Evolutionary conservation across 176 grass and related monocot genomes (phyloP), one percentile per base, ranked within the genome.

Genomic region (Cocos nucifera): DNA sequence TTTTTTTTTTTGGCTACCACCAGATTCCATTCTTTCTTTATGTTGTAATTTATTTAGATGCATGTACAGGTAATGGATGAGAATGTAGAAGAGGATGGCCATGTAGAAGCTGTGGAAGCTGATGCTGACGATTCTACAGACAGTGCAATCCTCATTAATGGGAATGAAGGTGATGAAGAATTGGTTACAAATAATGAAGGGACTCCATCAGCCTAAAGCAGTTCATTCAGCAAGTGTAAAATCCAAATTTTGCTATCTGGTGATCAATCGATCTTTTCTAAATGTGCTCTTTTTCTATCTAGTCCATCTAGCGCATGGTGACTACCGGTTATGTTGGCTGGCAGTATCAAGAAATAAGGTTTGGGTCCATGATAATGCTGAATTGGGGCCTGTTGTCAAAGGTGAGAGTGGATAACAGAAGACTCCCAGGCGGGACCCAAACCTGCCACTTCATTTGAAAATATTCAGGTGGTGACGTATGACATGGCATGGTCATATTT

Each of bases 101-200:
- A 50, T 9, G 84, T 91, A 53, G 87, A 98, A 81, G 83, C 66
- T 49, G 71, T 79, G 49, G 74, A 86, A 83, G 77, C 74, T 69
- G 90, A 84, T 59, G 73, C 72, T n/a, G 76, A 83, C 54, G 84
- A 85, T 65, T 77, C 79, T 39, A 76, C 79, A 54, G 81, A 98
- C 60, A 82, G 73, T 58, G 73, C 70, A 0, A 72, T 76, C 67
- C 73, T 88, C 76, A 73, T 88, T 84, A 91, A 97, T 80, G 92
- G 92, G 66, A 82, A 85, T 68, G 83, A 97, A 57, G 76, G 73
- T 78, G 92, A 97, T 81, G 81, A 97, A 78, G 78, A 89, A 73
- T 81, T 59, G 66, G 79, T 70, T 86, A 86, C 17, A 59, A 81
- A 83, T 67, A 89, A 78, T 83, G 53, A 68, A 68, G 65, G 51